These are phyloP conservation scores for Aureobasidium sp. DNA, from an alignment of 2,329 filamentous ascomycete species.

Conservation along the genomic window DNA sequence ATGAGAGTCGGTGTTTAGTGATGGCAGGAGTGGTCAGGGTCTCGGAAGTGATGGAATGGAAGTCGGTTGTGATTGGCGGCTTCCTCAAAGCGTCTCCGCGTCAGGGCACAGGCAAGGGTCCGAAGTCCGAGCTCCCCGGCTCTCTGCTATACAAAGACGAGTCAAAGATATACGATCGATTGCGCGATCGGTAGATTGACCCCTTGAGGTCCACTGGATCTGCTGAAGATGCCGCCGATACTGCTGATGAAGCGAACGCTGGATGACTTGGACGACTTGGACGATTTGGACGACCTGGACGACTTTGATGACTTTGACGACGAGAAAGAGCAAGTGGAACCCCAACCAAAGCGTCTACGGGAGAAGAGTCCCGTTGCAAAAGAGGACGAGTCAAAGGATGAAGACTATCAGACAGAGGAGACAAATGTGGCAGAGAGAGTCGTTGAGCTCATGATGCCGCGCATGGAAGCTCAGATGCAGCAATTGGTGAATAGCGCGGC, in stretches of 20 bases:
- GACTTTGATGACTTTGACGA: neutral
- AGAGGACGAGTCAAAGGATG: neutral
- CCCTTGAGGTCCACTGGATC: neutral
- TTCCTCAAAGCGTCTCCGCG: neutral
- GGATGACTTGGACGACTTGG: neutral
- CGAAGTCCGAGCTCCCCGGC: too few species aligned
- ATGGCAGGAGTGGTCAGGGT: neutral
- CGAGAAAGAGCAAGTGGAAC: neutral
- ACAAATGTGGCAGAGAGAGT: neutral
- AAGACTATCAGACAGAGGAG: neutral
- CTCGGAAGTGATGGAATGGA: constrained; percentile 3
- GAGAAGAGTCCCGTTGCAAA: neutral
- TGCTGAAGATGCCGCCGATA: neutral
- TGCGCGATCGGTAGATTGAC: neutral
- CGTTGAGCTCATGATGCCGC: neutral
- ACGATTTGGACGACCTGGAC: neutral
- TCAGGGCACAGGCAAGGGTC: neutral
- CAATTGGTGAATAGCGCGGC: neutral
- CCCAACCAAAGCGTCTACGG: neutral
- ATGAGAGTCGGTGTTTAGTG: neutral
- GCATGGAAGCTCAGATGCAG: neutral
- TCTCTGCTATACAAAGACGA: neutral
- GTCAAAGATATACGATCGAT: neutral
- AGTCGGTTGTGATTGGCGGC: neutral
- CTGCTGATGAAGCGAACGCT: constrained; percentile 1